Evolutionary conservation across 768 basidiomycete genomes (phyloP).

Genomic region (Mrakia gelida): DNA sequence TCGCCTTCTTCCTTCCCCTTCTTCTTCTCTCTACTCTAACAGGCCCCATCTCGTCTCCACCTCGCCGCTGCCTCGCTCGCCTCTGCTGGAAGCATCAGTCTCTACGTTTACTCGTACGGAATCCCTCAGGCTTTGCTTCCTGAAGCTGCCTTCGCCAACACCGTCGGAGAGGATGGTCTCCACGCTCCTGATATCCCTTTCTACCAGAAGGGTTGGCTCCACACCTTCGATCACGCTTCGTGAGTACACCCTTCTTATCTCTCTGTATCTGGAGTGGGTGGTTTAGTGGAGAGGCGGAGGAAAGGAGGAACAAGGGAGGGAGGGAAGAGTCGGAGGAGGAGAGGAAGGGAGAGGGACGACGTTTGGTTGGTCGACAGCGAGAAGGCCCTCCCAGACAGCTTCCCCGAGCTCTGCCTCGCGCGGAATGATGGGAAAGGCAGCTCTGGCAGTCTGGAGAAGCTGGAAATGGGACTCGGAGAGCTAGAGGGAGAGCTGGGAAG

Average conservation of each 20-base stretch:
- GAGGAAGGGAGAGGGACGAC: neutral
- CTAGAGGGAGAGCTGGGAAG: neutral
- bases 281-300: neutral
- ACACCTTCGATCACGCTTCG: conserved; percentile 96
- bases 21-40: neutral
- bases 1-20: neutral
- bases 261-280: conserved; percentile 16
- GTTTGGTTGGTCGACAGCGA: neutral
- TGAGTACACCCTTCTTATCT: conserved; percentile 46
- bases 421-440: neutral
- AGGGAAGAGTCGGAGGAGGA: neutral
- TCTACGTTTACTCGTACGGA: conserved; percentile 95
- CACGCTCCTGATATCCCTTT: conserved; percentile 84
- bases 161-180: conserved; percentile 87
- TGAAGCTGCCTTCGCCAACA: conserved; percentile 86
- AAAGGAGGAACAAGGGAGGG: neutral
- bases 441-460: neutral
- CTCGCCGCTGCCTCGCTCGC: conserved; percentile 70
- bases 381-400: neutral
- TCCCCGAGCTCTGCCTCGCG: neutral
- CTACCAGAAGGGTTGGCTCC: conserved; percentile 80
- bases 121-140: conserved; percentile 70
- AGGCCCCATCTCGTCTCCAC: conserved; percentile 31
- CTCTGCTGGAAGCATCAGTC: conserved; percentile 84
- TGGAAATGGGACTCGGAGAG: neutral